Base-by-base conservation (phyloP, 2,329 filamentous ascomycete species). In the Colletotrichum australisinense region DNA sequence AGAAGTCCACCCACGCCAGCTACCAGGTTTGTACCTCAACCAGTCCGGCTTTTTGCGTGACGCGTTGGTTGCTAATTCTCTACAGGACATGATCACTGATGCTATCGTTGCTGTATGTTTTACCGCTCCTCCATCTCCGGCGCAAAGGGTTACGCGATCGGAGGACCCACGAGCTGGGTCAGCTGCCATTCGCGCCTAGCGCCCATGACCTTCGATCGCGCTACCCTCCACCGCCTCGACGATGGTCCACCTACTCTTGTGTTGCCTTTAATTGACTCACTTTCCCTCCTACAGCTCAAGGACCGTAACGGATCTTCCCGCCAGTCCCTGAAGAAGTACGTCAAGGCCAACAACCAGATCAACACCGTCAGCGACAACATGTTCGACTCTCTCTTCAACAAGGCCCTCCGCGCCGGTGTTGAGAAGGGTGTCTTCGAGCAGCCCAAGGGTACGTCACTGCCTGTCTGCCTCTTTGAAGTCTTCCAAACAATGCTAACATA, bases 351-450 rank as follows among this genome's bases (percentile, higher is more conserved):
- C 81, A 84, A 85, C 79, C 81, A 78, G 67, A 79, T 83, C 76
- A 80, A 79, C 59, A 57, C 57, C 3, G 79, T 81, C 49, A 77
- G 78, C 49, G 86, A 87, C 81, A 86, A 86, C 79, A 90, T 90
- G 89, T 91, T 91, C 84, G 89, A 89, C 80, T 89, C 89, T 75
- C 92, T 95, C 79, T 95, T 97, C 91, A 97, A 97, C 91, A 93
- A 93, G 84, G 94, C 94, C 67, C 88, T 97, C 81, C 91, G 93
- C 85, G 86, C 88, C 73, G 95, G 95, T 83, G 95, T 95, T 78
- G 94, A 97, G 80, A 95, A 93, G 88, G 94, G 94, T 75, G 89
- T 94, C 79, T 98, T 98, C 82, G 89, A 92, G 81, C 95, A 96
- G 83, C 95, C 95, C 80, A 98, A 98, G 91, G 95, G 95, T 95